phyloP scores from a whole-genome alignment of 495 filamentous ascomycete species.

The Penicillium verhagenii region DNA sequence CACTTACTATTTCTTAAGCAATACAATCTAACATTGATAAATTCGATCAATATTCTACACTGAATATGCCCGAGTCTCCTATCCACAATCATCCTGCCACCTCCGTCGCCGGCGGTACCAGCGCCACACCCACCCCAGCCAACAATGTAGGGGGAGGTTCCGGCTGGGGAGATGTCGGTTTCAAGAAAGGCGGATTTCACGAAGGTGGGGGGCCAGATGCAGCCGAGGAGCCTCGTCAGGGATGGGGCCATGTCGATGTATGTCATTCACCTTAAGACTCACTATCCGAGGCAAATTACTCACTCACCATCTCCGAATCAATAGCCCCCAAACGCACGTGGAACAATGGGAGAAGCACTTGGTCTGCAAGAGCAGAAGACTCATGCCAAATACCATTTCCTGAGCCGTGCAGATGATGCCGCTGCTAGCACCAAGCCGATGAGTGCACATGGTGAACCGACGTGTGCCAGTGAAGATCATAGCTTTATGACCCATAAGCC shows the following conservation, averaged over 20 bases:
- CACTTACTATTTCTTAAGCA: no score
- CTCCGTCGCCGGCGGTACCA: slow-evolving; percentile 27
- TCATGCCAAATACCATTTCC: slow-evolving; percentile 24
- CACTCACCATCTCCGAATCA: background rate
- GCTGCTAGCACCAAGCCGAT: background rate
- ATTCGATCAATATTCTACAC: background rate
- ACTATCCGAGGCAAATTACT: background rate
- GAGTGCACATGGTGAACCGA: slow-evolving; percentile 13
- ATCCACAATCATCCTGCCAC: slow-evolving; percentile 14
- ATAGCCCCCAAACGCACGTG: slow-evolving; percentile 24
- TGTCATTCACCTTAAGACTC: slow-evolving; percentile 1
- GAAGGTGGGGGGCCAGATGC: no score
- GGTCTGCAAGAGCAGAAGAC: slow-evolving; percentile 35
- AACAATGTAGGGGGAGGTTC: slow-evolving; percentile 28
- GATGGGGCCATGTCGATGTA: slow-evolving; percentile 30
- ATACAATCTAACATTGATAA: no score
- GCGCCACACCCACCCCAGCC: slow-evolving; percentile 32
- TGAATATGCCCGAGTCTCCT: slow-evolving; percentile 17
- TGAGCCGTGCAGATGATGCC: slow-evolving; percentile 16
- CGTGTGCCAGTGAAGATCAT: slow-evolving; percentile 36
- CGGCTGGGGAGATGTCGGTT: slow-evolving; percentile 22
- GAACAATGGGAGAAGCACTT: slow-evolving; percentile 31
- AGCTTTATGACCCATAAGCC: slow-evolving; percentile 36
- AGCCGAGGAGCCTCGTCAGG: slow-evolving; percentile 9
- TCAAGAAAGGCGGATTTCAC: slow-evolving; percentile 18